phyloP scores from a whole-genome alignment of 495 filamentous ascomycete species.

The Acidomyces sp. region DNA sequence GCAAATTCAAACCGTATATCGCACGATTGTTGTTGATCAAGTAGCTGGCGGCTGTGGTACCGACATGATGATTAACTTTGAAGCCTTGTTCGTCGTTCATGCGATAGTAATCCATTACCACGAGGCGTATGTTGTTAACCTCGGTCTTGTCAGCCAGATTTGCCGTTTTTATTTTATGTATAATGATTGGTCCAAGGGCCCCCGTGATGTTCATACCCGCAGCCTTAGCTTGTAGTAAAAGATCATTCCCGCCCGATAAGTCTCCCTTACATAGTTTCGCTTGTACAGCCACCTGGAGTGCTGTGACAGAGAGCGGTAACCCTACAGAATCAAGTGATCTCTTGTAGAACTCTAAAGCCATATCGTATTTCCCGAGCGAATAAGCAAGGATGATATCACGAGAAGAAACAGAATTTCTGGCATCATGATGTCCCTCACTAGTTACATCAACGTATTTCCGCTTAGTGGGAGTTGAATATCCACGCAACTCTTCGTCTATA shows the following conservation, averaged over 20 bases:
- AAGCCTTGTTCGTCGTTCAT: conserved; percentile 13
- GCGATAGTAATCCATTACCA: conserved; percentile 18
- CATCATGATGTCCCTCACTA: neutral
- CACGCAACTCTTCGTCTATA: too few relatives aligned
- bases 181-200: conserved; percentile 15
- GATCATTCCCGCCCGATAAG: conserved; percentile 1
- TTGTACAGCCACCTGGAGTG: conserved; percentile 19
- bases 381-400: conserved; percentile 16
- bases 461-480: too few relatives aligned
- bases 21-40: conserved; percentile 7
- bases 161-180: conserved; percentile 1
- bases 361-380: neutral
- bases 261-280: conserved; percentile 12
- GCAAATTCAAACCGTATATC: conserved; percentile 9
- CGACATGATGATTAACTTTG: conserved; percentile 13
- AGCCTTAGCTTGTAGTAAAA: conserved; percentile 7
- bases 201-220: conserved; percentile 20
- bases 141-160: neutral
- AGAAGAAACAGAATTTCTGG: neutral
- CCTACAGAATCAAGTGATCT: conserved; percentile 8
- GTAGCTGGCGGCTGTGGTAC: conserved; percentile 15
- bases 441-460: neutral
- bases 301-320: conserved; percentile 6
- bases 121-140: neutral
- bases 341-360: conserved; percentile 10